A percentile compares a stretch with the other conserved stretches of the same genome.
These are phyloP conservation scores for Favolaschia claudopus DNA, from an alignment of 768 basidiomycete species.

Conservation along the genomic window DNA sequence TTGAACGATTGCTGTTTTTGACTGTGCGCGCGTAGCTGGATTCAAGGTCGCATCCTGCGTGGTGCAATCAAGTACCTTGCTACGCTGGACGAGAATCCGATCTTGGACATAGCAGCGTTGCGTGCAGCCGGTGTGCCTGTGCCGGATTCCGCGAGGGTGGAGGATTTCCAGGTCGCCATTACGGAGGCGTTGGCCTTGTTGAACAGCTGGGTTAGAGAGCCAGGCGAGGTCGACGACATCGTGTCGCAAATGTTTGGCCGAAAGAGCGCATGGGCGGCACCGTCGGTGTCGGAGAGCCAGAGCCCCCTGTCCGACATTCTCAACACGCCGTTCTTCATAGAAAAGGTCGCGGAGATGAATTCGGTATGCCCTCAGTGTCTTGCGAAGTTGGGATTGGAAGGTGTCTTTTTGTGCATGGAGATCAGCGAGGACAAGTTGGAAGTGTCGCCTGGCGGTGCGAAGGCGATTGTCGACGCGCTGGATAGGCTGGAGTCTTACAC, in stretches of 20 bases:
- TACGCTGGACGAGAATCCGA: background rate
- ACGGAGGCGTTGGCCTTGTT: background rate
- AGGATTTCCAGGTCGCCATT: background rate
- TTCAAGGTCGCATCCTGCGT: constrained; percentile 10
- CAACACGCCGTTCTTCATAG: constrained; percentile 17
- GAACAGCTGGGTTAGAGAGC: constrained; percentile 9
- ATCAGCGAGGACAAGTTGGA: constrained; percentile 4
- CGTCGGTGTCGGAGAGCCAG: constrained; percentile 3
- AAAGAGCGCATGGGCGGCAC: background rate
- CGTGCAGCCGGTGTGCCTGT: constrained; percentile 4
- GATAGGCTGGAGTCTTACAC: constrained; percentile 6
- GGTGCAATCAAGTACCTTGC: constrained; percentile 12
- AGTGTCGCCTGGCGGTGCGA: background rate
- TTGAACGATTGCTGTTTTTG: background rate
- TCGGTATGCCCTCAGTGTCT: background rate
- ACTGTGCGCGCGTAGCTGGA: background rate
- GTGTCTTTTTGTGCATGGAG: background rate
- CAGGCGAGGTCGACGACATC: background rate
- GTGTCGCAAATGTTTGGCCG: constrained; percentile 5
- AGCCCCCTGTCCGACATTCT: constrained; percentile 7
- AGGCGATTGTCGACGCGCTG: background rate
- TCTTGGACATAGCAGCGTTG: background rate
- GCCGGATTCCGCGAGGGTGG: background rate
- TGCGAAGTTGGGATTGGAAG: background rate
- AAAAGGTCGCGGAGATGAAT: background rate